Conservation (phyloP, 306 rosid genomes). For the Cercis canadensis region DNA sequence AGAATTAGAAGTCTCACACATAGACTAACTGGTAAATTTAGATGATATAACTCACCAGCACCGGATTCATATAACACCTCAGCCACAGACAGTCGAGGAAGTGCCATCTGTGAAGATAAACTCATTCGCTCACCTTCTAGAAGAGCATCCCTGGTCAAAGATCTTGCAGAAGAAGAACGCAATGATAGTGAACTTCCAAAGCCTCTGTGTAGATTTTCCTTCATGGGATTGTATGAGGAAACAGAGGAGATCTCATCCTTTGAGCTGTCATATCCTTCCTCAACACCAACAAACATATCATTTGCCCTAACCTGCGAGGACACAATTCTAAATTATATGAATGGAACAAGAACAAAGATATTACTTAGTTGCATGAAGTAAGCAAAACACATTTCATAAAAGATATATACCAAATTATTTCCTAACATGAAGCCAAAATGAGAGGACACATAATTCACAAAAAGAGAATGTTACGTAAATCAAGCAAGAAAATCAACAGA, state of each 20-base stretch:
- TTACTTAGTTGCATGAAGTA: neutral
- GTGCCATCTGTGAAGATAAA: conserved; percentile 73
- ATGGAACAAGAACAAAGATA: conserved; percentile 26
- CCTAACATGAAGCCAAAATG: conserved; percentile 31
- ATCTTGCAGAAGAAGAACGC: conserved; percentile 78
- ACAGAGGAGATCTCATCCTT: conserved; percentile 93
- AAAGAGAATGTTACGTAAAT: conserved; percentile 20
- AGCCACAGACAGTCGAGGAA: conserved; percentile 77
- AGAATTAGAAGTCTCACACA: conserved; percentile 3
- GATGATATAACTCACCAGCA: conserved; percentile 58
- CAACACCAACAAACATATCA: conserved; percentile 73
- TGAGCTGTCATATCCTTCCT: conserved; percentile 95
- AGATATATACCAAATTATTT: conserved; percentile 12
- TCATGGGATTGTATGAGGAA: conserved; percentile 87
- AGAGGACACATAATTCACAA: conserved; percentile 16
- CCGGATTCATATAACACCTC: conserved; percentile 73
- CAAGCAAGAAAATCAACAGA: neutral
- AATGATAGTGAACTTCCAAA: conserved; percentile 86
- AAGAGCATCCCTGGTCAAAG: conserved; percentile 59
- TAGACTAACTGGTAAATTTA: conserved; percentile 23
- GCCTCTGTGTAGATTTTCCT: conserved; percentile 68
- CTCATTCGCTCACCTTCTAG: conserved; percentile 73
- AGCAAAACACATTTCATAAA: conserved; percentile 27
- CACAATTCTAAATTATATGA: conserved; percentile 38
- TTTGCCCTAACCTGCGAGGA: conserved; percentile 83